Conservation (phyloP, 2,329 filamentous ascomycete genomes). For the Diaporthe longicolla region DNA sequence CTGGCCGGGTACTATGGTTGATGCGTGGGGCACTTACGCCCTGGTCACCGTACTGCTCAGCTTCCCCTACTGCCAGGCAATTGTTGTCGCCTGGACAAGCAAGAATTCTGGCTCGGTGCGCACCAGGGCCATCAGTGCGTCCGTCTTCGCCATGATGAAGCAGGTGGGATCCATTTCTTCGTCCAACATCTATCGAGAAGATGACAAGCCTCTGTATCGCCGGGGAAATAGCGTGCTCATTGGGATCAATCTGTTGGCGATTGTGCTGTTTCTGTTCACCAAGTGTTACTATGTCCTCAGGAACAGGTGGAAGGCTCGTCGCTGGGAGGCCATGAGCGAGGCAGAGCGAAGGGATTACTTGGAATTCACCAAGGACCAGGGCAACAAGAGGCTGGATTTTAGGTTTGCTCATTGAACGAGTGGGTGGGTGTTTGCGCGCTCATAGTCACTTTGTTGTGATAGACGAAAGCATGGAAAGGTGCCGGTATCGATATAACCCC, state of each 20-base stretch:
- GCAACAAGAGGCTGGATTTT: constrained; percentile 62
- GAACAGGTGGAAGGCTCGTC: constrained; percentile 61
- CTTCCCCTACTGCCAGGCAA: constrained; percentile 71
- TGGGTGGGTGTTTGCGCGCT: too few species aligned
- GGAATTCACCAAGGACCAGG: constrained; percentile 56
- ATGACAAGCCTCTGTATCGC: constrained; percentile 68
- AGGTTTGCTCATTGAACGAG: constrained; percentile 54
- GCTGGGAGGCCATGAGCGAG: constrained; percentile 64
- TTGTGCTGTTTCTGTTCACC: constrained; percentile 63
- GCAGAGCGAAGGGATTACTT: constrained; percentile 66
- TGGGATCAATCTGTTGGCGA: constrained; percentile 62
- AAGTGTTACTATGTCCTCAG: constrained; percentile 67
- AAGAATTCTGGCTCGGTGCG: constrained; percentile 73
- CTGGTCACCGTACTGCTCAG: constrained; percentile 64
- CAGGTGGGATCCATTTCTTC: constrained; percentile 42
- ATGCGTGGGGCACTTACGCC: constrained; percentile 66
- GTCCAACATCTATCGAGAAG: constrained; percentile 64
- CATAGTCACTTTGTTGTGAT: too few species aligned
- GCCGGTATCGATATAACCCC: background rate
- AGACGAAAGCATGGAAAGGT: background rate
- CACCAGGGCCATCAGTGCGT: constrained; percentile 70
- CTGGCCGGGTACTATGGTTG: constrained; percentile 58
- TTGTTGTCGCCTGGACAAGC: constrained; percentile 71
- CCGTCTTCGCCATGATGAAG: constrained; percentile 66
- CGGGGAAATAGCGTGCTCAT: constrained; percentile 69